These are phyloP conservation scores for Dothistroma pini DNA, from an alignment of 2,329 filamentous ascomycete genomes.

Conservation along the genomic window DNA sequence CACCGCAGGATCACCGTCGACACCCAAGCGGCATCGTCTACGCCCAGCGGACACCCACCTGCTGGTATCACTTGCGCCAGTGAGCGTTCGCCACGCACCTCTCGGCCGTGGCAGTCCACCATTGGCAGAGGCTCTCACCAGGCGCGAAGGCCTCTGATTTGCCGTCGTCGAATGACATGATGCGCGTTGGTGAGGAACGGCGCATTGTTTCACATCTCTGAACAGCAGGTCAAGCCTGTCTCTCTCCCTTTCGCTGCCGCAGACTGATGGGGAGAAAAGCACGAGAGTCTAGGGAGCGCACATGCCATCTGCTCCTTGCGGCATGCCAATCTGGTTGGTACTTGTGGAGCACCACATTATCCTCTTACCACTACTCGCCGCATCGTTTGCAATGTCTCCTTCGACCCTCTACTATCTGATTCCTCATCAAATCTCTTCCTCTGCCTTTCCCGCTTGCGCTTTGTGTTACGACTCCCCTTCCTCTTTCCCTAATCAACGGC, in stretches of 20 bases:
- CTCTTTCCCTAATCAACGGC: slow-evolving; percentile 6
- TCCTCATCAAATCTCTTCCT: slow-evolving; percentile 6
- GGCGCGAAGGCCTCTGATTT: slow-evolving; percentile 14
- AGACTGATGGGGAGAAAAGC: slow-evolving; percentile 9
- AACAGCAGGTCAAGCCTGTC: not conserved
- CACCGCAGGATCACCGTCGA: not conserved
- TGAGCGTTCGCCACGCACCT: slow-evolving; percentile 20
- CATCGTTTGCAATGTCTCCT: not conserved
- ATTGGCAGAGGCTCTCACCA: slow-evolving; percentile 3
- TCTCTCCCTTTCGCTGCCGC: slow-evolving; percentile 7
- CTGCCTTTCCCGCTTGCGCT: slow-evolving; percentile 11
- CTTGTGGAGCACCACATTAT: not conserved
- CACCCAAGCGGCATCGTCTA: slow-evolving; percentile 7
- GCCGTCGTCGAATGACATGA: slow-evolving; percentile 14
- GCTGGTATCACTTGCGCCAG: slow-evolving; percentile 11
- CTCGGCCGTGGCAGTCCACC: not conserved
- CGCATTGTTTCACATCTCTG: not conserved
- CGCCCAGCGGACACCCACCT: not conserved
- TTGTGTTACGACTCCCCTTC: slow-evolving; percentile 1
- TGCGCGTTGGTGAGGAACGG: not conserved
- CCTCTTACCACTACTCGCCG: not conserved
- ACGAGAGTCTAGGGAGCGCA: slow-evolving; percentile 9
- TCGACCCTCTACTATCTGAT: slow-evolving; percentile 6
- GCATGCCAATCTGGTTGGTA: not conserved
- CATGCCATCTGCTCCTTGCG: slow-evolving; percentile 11